Percentiles rank a stretch among this genome's conserved stretches.
phyloP scores from a whole-genome alignment of 305 asterid genomes.

The Striga hermonthica region DNA sequence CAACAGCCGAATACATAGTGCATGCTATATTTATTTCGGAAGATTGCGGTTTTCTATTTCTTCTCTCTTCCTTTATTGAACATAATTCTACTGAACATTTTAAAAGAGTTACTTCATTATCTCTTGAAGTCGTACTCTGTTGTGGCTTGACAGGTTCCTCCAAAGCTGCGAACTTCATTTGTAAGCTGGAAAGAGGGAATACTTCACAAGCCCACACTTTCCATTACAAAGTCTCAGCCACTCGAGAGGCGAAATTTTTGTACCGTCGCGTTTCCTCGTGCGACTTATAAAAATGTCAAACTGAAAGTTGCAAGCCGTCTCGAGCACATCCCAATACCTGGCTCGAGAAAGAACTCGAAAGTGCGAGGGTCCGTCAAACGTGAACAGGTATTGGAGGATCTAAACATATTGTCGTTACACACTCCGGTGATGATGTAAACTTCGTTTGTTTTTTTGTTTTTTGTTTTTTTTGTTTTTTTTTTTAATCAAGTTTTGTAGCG shows the following conservation, averaged over 20 bases:
- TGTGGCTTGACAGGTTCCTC: conserved; percentile 55
- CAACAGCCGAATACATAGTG: no score
- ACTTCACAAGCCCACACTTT: conserved; percentile 31
- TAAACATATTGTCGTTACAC: conserved; percentile 66
- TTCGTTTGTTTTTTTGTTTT: no score
- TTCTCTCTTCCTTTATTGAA: neutral
- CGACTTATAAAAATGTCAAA: conserved; percentile 33
- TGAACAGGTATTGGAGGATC: conserved; percentile 33
- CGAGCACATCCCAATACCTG: conserved; percentile 31
- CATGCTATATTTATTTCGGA: neutral
- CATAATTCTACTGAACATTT: neutral
- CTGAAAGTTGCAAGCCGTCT: conserved; percentile 44
- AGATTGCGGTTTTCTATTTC: neutral
- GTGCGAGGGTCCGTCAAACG: conserved; percentile 34
- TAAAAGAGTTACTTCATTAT: neutral
- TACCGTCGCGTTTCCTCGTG: conserved; percentile 43
- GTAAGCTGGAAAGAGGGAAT: conserved; percentile 46
- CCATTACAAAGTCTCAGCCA: conserved; percentile 26
- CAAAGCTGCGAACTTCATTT: conserved; percentile 48
- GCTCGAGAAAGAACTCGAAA: conserved; percentile 35
- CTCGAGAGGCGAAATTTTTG: conserved; percentile 26
- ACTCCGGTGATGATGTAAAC: conserved; percentile 36
- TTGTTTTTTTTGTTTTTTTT: neutral
- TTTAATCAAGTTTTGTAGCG: conserved; percentile 44
- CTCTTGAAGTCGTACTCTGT: neutral